Percentiles rank a stretch among this genome's conserved stretches.
Evolutionary conservation across 352 stramenopile genomes (phyloP).

Genomic region (Globisporangium solare): DNA sequence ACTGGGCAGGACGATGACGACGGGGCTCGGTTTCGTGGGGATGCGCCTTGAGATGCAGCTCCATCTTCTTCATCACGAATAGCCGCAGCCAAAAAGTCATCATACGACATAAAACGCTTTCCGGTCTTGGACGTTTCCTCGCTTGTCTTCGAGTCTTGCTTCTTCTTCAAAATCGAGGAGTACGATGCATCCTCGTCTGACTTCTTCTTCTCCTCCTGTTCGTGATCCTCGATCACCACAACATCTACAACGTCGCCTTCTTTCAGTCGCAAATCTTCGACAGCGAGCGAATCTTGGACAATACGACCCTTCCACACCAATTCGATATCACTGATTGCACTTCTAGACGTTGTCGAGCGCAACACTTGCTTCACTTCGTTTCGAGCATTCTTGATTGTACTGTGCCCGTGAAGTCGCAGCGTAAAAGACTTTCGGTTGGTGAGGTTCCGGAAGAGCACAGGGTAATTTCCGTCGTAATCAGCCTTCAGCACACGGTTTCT

Average conservation of each 20-base stretch:
- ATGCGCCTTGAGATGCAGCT: constrained; percentile 7
- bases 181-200: constrained; percentile 19
- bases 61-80: constrained; percentile 47
- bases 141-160: constrained; percentile 16
- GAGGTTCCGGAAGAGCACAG: constrained; percentile 57
- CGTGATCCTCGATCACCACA: constrained; percentile 57
- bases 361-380: constrained; percentile 58
- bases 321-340: constrained; percentile 47
- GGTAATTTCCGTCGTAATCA: constrained; percentile 52
- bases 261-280: constrained; percentile 54
- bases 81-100: constrained; percentile 69
- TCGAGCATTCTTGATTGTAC: constrained; percentile 53
- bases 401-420: constrained; percentile 38
- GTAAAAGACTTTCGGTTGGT: constrained; percentile 71
- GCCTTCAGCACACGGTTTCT: constrained; percentile 31
- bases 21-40: constrained; percentile 11
- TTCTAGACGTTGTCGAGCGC: constrained; percentile 29
- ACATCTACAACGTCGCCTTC: constrained; percentile 66
- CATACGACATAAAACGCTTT: constrained; percentile 78
- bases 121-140: constrained; percentile 22
- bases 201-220: constrained; percentile 28
- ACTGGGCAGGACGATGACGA: constrained; percentile 44
- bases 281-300: constrained; percentile 32
- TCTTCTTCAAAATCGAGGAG: constrained; percentile 27
- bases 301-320: constrained; percentile 60